Evolutionary conservation across 345 rosid species (phyloP).

Genomic region (Hypericum perforatum): DNA sequence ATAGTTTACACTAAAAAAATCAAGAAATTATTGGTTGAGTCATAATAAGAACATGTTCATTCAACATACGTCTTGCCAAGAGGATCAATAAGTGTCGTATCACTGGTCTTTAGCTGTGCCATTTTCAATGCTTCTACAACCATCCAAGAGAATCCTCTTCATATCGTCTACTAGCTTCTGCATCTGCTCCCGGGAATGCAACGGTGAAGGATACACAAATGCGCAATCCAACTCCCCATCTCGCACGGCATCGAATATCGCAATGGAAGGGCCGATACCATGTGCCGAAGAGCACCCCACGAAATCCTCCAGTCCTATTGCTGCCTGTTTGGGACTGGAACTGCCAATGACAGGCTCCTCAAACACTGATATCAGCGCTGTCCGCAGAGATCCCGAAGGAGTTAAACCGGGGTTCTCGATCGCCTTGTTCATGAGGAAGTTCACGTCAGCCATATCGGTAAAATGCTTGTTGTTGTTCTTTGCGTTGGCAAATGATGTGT

Average conservation of each 20-base stretch:
- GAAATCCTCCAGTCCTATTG: constrained; percentile 45
- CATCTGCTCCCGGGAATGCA: constrained; percentile 81
- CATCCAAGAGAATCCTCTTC: constrained; percentile 41
- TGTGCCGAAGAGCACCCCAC: constrained; percentile 59
- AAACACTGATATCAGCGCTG: constrained; percentile 56
- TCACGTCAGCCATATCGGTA: constrained; percentile 67
- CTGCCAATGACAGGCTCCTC: constrained; percentile 50
- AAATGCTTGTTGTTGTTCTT: constrained; percentile 63
- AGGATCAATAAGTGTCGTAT: not conserved
- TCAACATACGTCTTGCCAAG: too few relatives aligned
- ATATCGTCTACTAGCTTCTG: constrained; percentile 33
- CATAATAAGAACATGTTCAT: too few relatives aligned
- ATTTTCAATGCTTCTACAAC: not conserved
- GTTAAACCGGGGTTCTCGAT: constrained; percentile 69
- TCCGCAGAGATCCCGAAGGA: constrained; percentile 51
- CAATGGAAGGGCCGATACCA: constrained; percentile 61
- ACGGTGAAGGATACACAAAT: constrained; percentile 60
- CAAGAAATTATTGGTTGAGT: too few relatives aligned
- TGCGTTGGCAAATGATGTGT: constrained; percentile 33
- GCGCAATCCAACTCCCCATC: constrained; percentile 53
- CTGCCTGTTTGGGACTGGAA: constrained; percentile 12
- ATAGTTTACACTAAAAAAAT: too few relatives aligned
- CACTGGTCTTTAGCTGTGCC: constrained; percentile 4
- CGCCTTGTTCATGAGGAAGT: constrained; percentile 73
- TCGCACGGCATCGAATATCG: constrained; percentile 50